These are phyloP conservation scores for Taxawa tesnikishii DNA, from an alignment of 2,329 filamentous ascomycete genomes.

Conservation along the genomic window DNA sequence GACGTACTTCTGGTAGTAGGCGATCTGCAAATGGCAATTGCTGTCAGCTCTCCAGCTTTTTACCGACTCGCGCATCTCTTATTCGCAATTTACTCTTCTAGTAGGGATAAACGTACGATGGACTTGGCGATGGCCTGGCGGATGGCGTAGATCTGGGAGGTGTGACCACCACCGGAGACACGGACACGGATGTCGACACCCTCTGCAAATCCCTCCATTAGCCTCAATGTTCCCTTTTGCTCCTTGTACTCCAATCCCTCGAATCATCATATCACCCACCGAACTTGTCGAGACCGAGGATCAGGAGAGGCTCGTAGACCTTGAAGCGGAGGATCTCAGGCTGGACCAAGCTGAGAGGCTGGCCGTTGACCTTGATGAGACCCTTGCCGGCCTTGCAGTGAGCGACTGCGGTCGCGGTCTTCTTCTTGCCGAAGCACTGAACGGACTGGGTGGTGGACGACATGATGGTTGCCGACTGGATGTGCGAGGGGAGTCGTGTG, in stretches of 20 bases:
- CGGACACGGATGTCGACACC: constrained; percentile 95
- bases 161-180: constrained; percentile 94
- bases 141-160: constrained; percentile 94
- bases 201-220: constrained; percentile 27
- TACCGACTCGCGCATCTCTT: too few species aligned
- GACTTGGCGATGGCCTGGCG: constrained; percentile 98
- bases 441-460: constrained; percentile 52
- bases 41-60: too few species aligned
- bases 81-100: too few species aligned
- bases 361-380: constrained; percentile 97
- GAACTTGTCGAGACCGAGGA: constrained; percentile 96
- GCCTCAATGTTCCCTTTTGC: constrained; percentile 2
- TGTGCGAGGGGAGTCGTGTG: constrained; percentile 10
- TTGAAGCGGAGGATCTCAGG: constrained; percentile 97
- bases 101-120: constrained; percentile 40
- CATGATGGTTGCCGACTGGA: constrained; percentile 44
- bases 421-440: constrained; percentile 96
- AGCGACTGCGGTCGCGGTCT: constrained; percentile 60
- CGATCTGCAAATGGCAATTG: constrained; percentile 37
- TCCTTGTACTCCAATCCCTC: constrained; percentile 2
- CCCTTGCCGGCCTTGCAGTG: constrained; percentile 88
- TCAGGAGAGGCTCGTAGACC: constrained; percentile 98
- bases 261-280: constrained; percentile 28
- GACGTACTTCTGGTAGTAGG: constrained; percentile 99
- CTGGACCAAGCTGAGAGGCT: constrained; percentile 85